A percentile compares a stretch with the other conserved stretches of the same genome.
Evolutionary conservation across 139 green algal genomes (phyloP).

Genomic region (Microglena sp.): DNA sequence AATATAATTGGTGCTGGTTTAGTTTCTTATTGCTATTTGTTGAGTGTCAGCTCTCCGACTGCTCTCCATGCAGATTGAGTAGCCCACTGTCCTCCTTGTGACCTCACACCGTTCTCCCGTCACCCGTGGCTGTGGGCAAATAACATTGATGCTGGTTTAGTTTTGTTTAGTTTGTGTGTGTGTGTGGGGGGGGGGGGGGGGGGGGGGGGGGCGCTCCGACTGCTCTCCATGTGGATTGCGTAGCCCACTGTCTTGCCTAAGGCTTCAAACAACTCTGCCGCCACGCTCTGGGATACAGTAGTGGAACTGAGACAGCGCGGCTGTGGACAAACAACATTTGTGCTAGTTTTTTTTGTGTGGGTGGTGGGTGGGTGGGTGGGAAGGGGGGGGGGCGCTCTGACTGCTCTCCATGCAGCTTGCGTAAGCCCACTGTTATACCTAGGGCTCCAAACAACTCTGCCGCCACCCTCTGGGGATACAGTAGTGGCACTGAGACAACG

Average conservation of each 20-base stretch:
- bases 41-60: constrained; percentile 11
- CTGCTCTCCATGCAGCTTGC: constrained; percentile 11
- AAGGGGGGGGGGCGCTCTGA: too few relatives aligned
- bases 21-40: too few relatives aligned
- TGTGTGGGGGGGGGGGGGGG: too few relatives aligned
- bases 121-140: too few relatives aligned
- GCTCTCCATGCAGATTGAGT: constrained; percentile 24
- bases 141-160: too few relatives aligned
- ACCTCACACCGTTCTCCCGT: constrained; percentile 35
- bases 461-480: too few relatives aligned
- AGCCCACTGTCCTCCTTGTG: constrained; percentile 45
- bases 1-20: constrained; percentile 58
- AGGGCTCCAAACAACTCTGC: constrained; percentile 37
- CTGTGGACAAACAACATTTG: constrained; percentile 47
- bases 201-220: too few relatives aligned
- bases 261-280: constrained; percentile 40
- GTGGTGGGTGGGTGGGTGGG: too few relatives aligned
- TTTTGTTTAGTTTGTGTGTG: too few relatives aligned
- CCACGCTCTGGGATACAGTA: constrained; percentile 76
- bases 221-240: constrained; percentile 13
- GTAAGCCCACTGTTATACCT: constrained; percentile 48
- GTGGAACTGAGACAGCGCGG: constrained; percentile 82
- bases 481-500: too few relatives aligned
- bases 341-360: too few relatives aligned
- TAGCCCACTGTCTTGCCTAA: constrained; percentile 49